Evolutionary conservation across 176 grass and related monocot genomes (phyloP), one percentile per base, ranked within the genome.

Genomic region (Tuctoria greenei): DNA sequence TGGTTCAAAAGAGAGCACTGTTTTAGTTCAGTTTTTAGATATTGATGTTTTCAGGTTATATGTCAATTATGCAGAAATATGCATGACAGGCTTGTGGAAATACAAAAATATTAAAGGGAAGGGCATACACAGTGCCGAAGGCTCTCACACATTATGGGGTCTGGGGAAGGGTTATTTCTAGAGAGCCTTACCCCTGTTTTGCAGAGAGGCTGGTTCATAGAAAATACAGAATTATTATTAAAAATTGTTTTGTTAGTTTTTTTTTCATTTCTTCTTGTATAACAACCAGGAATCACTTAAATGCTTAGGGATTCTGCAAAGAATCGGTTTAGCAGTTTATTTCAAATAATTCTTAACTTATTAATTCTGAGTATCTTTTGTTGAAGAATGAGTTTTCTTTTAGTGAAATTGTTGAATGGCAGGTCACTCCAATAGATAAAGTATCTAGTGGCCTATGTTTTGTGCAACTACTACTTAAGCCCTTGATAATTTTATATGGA

Each of bases 261-360:
- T 41, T 21, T 57, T 1, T 37, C 57, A 16, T 8, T 6, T 37
- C 13, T 55, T 78, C 28, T 49, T 40, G 67, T 75, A 39, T 71
- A 75, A 61, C n/a, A 68, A 69, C 5, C 12, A 14, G 39, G 65
- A 14, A 77, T 40, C n/a, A 66, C 64, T 61, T 41, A 49, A 25
- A 60, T 31, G 12, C 8, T 0, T 61, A 76, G 15, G 39, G 63
- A 27, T 39, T 57, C 18, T 21, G 46, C 60, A 73, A 45, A 21
- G 66, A 82, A 9, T 46, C 14, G 25, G 43, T 65, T 18, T 80
- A 37, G 40, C 69, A 41, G 15, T 39, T 62, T 66, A 18, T 17
- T 64, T 73, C 35, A 15, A 26, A 66, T 14, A 56, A 12, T 25
- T 4, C 2, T n/a, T 76, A 6, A 4, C 10, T 4, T 69, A 1